Percentiles rank a stretch among this genome's conserved stretches.
phyloP scores from a whole-genome alignment of 2,329 filamentous ascomycete genomes.

The Leptographium radiaticola region DNA sequence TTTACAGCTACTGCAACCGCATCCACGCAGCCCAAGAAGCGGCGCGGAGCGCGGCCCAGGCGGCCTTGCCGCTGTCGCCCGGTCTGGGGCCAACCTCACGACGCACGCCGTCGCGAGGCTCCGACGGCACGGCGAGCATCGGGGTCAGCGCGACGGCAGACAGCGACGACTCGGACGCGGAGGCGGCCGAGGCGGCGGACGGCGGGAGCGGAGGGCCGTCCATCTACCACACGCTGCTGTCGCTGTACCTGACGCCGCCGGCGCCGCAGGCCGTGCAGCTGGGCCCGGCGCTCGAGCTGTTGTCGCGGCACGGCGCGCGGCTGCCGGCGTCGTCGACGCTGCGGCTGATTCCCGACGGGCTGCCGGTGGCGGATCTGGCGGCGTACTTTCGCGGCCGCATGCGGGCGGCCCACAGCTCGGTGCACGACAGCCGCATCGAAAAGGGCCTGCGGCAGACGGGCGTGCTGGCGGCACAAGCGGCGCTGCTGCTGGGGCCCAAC shows the following conservation, averaged over 20 bases:
- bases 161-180: background rate
- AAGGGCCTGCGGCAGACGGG: slow-evolving; percentile 65
- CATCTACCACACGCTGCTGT: slow-evolving; percentile 84
- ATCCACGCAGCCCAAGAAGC: slow-evolving; percentile 53
- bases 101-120: background rate
- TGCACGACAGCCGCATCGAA: slow-evolving; percentile 70
- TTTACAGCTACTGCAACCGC: slow-evolving; percentile 69
- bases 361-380: slow-evolving; percentile 68
- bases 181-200: background rate
- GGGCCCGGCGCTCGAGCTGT: slow-evolving; percentile 66
- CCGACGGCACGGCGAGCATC: background rate
- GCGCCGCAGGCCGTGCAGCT: slow-evolving; percentile 59
- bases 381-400: slow-evolving; percentile 90
- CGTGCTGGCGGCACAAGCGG: slow-evolving; percentile 62
- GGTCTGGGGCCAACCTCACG: background rate
- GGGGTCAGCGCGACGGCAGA: slow-evolving; percentile 5
- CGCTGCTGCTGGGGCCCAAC: slow-evolving; percentile 56
- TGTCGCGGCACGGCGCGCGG: slow-evolving; percentile 86
- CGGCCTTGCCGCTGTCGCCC: background rate
- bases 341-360: slow-evolving; percentile 66
- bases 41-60: background rate
- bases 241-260: slow-evolving; percentile 76
- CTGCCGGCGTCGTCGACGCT: slow-evolving; percentile 80
- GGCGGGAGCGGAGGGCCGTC: slow-evolving; percentile 37
- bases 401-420: slow-evolving; percentile 66